These are phyloP conservation scores for Thermoascus crustaceus DNA, from an alignment of 2,329 filamentous ascomycete species.

Conservation along the genomic window DNA sequence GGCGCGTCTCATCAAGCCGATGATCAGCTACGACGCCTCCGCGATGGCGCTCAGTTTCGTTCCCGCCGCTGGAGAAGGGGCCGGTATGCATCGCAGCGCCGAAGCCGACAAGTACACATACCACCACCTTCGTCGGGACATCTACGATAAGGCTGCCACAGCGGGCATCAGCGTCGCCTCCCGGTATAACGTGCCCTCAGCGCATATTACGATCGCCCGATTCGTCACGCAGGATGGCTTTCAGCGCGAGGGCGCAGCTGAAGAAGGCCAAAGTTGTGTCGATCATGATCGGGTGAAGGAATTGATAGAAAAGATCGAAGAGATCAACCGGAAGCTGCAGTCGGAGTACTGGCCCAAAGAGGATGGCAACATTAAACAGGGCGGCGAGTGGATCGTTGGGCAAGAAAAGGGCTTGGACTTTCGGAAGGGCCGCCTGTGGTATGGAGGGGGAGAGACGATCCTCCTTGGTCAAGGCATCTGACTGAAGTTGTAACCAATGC, in stretches of 20 bases:
- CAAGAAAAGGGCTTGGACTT: conserved; percentile 73
- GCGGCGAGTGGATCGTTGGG: conserved; percentile 78
- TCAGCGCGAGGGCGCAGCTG: conserved; percentile 32
- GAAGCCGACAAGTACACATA: conserved; percentile 68
- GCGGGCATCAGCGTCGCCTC: conserved; percentile 64
- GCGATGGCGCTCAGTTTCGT: conserved; percentile 83
- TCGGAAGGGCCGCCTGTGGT: conserved; percentile 72
- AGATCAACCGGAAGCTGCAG: conserved; percentile 68
- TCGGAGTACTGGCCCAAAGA: conserved; percentile 58
- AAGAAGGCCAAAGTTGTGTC: conserved; percentile 21
- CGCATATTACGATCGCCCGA: conserved; percentile 78
- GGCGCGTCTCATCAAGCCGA: conserved; percentile 69
- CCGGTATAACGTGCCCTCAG: conserved; percentile 80
- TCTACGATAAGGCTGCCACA: conserved; percentile 55
- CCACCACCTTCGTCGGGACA: conserved; percentile 77
- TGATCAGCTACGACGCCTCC: conserved; percentile 74
- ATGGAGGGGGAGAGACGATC: conserved; percentile 70
- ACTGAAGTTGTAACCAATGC: conserved; percentile 4
- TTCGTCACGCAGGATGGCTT: conserved; percentile 63
- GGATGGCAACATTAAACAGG: conserved; percentile 32
- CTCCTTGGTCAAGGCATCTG: conserved; percentile 43
- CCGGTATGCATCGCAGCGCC: conserved; percentile 24
- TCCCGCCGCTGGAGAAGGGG: conserved; percentile 60
- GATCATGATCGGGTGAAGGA: conserved; percentile 48
- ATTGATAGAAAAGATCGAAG: conserved; percentile 65